Conservation (phyloP, 2,329 filamentous ascomycete species). For the Herpotrichia juniperi region DNA sequence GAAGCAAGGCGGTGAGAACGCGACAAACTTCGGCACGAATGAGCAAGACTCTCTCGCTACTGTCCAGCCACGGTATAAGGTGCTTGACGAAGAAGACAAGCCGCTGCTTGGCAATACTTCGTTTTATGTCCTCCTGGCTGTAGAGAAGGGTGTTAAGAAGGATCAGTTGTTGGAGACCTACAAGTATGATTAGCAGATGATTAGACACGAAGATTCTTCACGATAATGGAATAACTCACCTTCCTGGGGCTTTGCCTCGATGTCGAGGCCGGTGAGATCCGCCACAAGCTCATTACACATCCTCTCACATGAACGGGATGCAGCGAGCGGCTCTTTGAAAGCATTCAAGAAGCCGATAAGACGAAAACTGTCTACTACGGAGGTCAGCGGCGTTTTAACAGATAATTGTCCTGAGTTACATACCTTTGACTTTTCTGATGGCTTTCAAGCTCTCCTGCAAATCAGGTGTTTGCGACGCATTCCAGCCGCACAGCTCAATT, state of each 20-base stretch:
- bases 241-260: constrained; percentile 49
- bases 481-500: constrained; percentile 51
- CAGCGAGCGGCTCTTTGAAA: constrained; percentile 55
- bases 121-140: constrained; percentile 54
- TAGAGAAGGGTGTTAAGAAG: constrained; percentile 61
- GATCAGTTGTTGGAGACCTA: constrained; percentile 57
- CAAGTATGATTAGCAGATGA: neutral
- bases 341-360: constrained; percentile 56
- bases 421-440: constrained; percentile 31
- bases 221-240: constrained; percentile 33
- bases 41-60: constrained; percentile 53
- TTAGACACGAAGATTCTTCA: neutral
- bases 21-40: constrained; percentile 64
- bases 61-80: constrained; percentile 73
- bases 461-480: constrained; percentile 37
- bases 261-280: constrained; percentile 61
- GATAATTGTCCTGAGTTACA: neutral
- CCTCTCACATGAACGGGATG: constrained; percentile 55
- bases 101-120: constrained; percentile 65
- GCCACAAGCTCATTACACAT: constrained; percentile 67
- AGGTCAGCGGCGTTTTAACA: neutral
- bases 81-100: constrained; percentile 84
- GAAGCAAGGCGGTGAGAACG: constrained; percentile 64
- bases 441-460: constrained; percentile 45
- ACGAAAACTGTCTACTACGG: constrained; percentile 49